Evolutionary conservation across 345 rosid genomes (phyloP).

Genomic region (rapeseed (Brassica napus)): DNA sequence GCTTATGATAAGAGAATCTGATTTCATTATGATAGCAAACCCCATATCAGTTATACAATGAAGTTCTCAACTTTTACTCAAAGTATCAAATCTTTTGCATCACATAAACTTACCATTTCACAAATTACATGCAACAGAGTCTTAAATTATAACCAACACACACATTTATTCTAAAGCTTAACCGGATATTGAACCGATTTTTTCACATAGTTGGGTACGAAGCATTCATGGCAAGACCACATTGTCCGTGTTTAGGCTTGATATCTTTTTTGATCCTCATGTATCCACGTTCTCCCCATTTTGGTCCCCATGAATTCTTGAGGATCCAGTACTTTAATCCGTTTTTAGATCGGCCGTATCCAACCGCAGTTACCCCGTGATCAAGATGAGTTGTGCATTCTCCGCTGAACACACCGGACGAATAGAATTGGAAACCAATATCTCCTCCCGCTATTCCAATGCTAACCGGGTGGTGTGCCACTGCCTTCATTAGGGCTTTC

Average conservation of each 20-base stretch:
- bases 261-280: conserved; percentile 51
- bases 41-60: background rate
- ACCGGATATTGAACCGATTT: conserved; percentile 9
- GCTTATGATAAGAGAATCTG: background rate
- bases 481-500: conserved; percentile 55
- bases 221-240: conserved; percentile 65
- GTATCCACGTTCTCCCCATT: conserved; percentile 70
- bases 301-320: conserved; percentile 66
- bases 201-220: conserved; percentile 51
- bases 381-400: conserved; percentile 41
- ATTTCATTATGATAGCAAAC: background rate
- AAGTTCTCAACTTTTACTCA: background rate
- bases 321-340: conserved; percentile 56
- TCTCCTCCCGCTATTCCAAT: conserved; percentile 50
- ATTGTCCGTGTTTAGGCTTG: conserved; percentile 39
- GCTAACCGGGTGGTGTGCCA: conserved; percentile 60
- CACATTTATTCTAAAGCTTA: background rate
- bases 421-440: conserved; percentile 48
- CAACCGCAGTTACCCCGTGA: conserved; percentile 58
- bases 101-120: background rate
- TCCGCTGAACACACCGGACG: conserved; percentile 52
- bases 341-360: conserved; percentile 43
- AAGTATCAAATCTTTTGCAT: background rate
- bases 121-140: background rate
- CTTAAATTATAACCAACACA: background rate